phyloP scores from a whole-genome alignment of 345 rosid species.

The Citrus reticulata region DNA sequence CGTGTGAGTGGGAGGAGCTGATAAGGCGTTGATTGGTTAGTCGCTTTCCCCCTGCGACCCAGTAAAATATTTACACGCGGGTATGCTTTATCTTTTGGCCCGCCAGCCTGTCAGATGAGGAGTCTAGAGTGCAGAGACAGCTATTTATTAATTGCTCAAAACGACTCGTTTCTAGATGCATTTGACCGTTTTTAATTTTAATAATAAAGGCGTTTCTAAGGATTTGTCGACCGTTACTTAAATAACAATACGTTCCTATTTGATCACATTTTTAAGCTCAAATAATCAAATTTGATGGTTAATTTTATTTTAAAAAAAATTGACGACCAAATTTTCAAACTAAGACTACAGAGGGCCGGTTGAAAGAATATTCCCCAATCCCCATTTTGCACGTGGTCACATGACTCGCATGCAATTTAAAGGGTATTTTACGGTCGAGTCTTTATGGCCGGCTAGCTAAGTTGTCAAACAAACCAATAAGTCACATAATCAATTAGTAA shows the following conservation, averaged over 20 bases:
- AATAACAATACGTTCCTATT: not conserved
- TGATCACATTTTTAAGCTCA: not conserved
- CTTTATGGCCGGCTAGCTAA: too few relatives aligned
- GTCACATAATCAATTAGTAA: too few relatives aligned
- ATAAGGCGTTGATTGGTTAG: not conserved
- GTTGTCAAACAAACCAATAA: too few relatives aligned
- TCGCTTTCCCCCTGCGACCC: not conserved
- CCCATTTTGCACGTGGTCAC: too few relatives aligned
- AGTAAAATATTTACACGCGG: not conserved
- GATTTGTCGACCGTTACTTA: not conserved
- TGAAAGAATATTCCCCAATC: too few relatives aligned
- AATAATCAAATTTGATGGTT: not conserved
- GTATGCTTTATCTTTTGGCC: not conserved
- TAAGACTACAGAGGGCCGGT: not conserved
- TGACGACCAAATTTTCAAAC: not conserved
- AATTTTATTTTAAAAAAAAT: too few relatives aligned
- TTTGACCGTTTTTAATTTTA: not conserved
- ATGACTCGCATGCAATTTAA: too few relatives aligned
- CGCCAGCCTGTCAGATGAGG: not conserved
- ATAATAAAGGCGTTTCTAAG: not conserved
- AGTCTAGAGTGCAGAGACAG: not conserved
- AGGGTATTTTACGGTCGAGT: too few relatives aligned
- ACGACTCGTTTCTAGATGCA: not conserved
- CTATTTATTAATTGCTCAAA: not conserved
- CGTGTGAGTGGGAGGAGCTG: not conserved